A percentile compares a stretch with the other conserved stretches of the same genome.
phyloP scores from a whole-genome alignment of 2,329 filamentous ascomycete species.

The Microdochium bolleyi region DNA sequence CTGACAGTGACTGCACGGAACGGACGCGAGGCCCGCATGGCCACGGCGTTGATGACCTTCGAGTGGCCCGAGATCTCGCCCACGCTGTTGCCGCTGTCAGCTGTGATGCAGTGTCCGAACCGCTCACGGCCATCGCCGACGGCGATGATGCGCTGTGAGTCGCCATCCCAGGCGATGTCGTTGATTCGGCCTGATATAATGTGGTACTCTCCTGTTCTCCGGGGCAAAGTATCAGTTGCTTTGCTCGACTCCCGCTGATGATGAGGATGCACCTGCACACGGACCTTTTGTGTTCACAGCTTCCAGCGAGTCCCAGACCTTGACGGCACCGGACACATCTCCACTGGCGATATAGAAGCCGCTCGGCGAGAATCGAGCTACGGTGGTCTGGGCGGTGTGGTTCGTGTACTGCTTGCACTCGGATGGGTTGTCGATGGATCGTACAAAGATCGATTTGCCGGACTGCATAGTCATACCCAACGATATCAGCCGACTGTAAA shows the following conservation, averaged over 20 bases:
- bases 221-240: constrained; percentile 4
- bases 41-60: constrained; percentile 82
- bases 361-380: constrained; percentile 88
- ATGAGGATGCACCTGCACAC: neutral
- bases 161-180: constrained; percentile 95
- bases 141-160: constrained; percentile 92
- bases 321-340: constrained; percentile 75
- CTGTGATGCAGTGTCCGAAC: constrained; percentile 89
- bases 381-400: constrained; percentile 82
- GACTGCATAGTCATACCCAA: constrained; percentile 44
- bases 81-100: constrained; percentile 91
- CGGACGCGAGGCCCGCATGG: constrained; percentile 84
- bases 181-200: constrained; percentile 95
- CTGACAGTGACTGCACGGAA: constrained; percentile 84
- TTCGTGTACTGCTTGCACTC: constrained; percentile 83
- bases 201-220: constrained; percentile 63
- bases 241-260: constrained; percentile 1
- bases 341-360: constrained; percentile 94
- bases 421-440: constrained; percentile 85
- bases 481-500: neutral
- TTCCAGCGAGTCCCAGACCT: constrained; percentile 88
- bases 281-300: constrained; percentile 71
- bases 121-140: constrained; percentile 92
- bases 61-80: constrained; percentile 92
- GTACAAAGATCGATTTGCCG: constrained; percentile 93